Conservation (phyloP, 176 grass and related monocot species). For the Oryza rufipogon region DNA sequence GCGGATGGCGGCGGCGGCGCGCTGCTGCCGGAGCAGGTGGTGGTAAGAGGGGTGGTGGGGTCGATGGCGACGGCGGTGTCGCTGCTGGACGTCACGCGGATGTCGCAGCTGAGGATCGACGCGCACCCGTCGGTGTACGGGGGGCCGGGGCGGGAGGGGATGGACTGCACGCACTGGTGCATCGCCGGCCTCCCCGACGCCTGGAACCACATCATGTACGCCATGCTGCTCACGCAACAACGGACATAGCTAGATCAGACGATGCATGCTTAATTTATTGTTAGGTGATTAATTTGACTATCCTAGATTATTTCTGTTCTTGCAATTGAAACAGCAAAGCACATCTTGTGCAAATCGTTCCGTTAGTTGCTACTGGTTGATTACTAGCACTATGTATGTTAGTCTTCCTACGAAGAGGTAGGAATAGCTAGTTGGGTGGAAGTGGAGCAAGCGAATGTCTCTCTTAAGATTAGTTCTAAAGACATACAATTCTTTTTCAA, state of each 20-base stretch:
- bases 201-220: constrained; percentile 72
- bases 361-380: too few relatives aligned
- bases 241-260: too few relatives aligned
- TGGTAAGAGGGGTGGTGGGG: constrained; percentile 45
- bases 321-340: too few relatives aligned
- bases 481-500: too few relatives aligned
- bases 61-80: constrained; percentile 57
- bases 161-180: constrained; percentile 92
- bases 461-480: too few relatives aligned
- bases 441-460: too few relatives aligned
- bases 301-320: not conserved
- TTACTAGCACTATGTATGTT: too few relatives aligned
- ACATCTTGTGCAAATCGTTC: too few relatives aligned
- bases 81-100: constrained; percentile 70
- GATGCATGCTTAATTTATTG: too few relatives aligned
- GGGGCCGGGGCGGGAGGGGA: constrained; percentile 46
- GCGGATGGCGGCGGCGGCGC: constrained; percentile 14
- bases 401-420: too few relatives aligned
- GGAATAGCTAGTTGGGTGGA: too few relatives aligned
- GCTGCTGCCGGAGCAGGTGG: constrained; percentile 41
- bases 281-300: too few relatives aligned
- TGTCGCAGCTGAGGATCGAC: constrained; percentile 86
- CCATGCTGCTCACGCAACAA: constrained; percentile 35
- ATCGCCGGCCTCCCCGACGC: constrained; percentile 68
- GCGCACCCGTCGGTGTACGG: constrained; percentile 81